Evolutionary conservation across 805 yeast species (phyloP).

Genomic region (Sugiyamaella boreocaroliniensis): DNA sequence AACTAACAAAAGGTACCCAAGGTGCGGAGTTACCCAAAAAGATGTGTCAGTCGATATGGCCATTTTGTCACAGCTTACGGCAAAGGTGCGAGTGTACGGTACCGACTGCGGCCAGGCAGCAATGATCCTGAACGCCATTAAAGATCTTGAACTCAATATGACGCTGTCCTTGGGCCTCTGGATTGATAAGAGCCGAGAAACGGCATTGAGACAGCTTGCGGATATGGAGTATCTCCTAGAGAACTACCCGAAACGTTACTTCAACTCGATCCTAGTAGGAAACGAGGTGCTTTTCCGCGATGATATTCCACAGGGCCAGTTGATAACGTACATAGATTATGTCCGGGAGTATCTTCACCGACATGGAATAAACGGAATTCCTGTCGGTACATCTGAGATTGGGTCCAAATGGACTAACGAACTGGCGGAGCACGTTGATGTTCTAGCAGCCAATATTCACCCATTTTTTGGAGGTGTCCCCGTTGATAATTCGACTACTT

Average conservation of each 20-base stretch:
- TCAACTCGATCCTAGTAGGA: slow-evolving; percentile 52
- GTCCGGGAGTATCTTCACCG: slow-evolving; percentile 35
- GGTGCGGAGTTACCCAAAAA: slow-evolving; percentile 43
- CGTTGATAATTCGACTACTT: slow-evolving; percentile 42
- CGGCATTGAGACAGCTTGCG: slow-evolving; percentile 42
- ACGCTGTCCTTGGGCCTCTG: slow-evolving; percentile 57
- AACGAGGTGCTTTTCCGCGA: slow-evolving; percentile 55
- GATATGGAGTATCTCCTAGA: slow-evolving; percentile 39
- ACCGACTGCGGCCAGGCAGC: slow-evolving; percentile 56
- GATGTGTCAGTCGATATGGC: slow-evolving; percentile 54
- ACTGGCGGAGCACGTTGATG: slow-evolving; percentile 42
- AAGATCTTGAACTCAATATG: slow-evolving; percentile 45
- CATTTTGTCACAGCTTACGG: slow-evolving; percentile 50
- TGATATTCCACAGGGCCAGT: slow-evolving; percentile 37
- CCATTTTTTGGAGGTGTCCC: slow-evolving; percentile 60
- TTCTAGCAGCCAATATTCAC: slow-evolving; percentile 57
- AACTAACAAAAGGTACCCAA: slow-evolving; percentile 32
- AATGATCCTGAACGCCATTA: slow-evolving; percentile 46
- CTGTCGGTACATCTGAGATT: slow-evolving; percentile 59
- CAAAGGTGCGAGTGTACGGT: slow-evolving; percentile 51
- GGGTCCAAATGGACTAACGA: slow-evolving; percentile 41
- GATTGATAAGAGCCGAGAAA: slow-evolving; percentile 43
- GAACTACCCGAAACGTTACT: slow-evolving; percentile 39
- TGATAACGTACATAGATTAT: slow-evolving; percentile 39
- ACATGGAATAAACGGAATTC: slow-evolving; percentile 35